A percentile compares a stretch with the other conserved stretches of the same genome.
These are phyloP conservation scores for Verticillium albo-atrum DNA, from an alignment of 2,329 filamentous ascomycete genomes.

Conservation along the genomic window DNA sequence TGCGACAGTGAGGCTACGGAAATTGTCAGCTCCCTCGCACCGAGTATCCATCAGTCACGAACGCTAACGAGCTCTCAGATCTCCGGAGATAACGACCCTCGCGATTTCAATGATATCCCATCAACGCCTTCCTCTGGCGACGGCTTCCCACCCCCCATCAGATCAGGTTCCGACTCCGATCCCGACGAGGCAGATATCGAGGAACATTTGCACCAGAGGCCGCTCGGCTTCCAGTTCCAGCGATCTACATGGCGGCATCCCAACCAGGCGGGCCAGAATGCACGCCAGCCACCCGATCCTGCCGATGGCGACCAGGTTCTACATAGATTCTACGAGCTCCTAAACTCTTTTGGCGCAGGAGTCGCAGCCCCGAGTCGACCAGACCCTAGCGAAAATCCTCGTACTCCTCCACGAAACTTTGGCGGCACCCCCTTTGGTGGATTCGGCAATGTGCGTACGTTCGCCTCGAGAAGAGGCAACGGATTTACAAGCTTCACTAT, in stretches of 20 bases:
- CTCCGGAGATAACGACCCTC: constrained; percentile 57
- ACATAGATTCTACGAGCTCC: constrained; percentile 38
- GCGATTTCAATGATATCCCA: constrained; percentile 30
- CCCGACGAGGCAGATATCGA: constrained; percentile 57
- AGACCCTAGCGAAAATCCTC: neutral
- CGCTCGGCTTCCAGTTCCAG: constrained; percentile 33
- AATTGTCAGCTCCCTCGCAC: constrained; percentile 58
- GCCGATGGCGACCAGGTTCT: constrained; percentile 30
- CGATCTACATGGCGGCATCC: constrained; percentile 24
- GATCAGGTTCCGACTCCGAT: constrained; percentile 42
- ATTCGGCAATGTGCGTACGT: neutral
- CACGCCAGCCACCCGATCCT: constrained; percentile 13
- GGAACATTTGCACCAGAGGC: constrained; percentile 36
- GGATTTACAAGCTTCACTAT: constrained; percentile 42
- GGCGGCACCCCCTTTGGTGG: neutral
- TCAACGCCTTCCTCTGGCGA: constrained; percentile 5
- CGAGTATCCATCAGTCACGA: neutral
- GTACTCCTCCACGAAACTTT: neutral
- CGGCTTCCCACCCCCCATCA: constrained; percentile 12
- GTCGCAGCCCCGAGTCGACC: neutral
- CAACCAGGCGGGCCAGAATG: neutral
- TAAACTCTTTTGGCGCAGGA: constrained; percentile 29
- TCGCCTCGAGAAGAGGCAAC: neutral
- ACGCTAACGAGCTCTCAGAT: constrained; percentile 35
- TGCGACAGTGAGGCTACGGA: constrained; percentile 79